Evolutionary conservation across 1,139 yeast species (phyloP).

Genomic region (Protomyces gravidus): DNA sequence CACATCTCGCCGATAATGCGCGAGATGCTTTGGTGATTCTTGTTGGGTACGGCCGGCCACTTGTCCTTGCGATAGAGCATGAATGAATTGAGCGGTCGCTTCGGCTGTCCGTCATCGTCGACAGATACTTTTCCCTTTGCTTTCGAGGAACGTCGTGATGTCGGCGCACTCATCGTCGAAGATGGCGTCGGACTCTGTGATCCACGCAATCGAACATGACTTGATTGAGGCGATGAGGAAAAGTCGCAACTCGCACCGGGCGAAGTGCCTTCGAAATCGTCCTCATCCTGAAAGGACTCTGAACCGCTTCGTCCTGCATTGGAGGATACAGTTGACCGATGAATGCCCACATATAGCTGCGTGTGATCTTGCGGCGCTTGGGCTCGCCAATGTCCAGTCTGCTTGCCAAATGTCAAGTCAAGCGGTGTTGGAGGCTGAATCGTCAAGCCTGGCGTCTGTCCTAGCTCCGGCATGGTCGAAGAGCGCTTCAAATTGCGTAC

Average conservation of each 20-base stretch:
- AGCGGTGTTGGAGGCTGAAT: not conserved
- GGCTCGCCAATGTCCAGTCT: not conserved
- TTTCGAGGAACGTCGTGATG: not conserved
- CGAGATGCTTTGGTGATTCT: constrained; percentile 45
- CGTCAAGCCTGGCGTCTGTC: not conserved
- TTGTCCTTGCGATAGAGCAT: constrained; percentile 46
- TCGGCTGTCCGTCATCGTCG: constrained; percentile 36
- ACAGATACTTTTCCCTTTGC: not conserved
- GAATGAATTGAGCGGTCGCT: constrained; percentile 51
- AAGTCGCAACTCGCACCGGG: not conserved
- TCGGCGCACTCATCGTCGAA: not conserved
- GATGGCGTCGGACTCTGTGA: not conserved
- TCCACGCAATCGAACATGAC: not conserved
- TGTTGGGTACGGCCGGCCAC: constrained; percentile 36
- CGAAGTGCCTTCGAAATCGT: not conserved
- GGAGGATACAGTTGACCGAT: not conserved
- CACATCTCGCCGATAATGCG: constrained; percentile 49
- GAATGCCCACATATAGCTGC: not conserved
- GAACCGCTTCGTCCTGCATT: not conserved
- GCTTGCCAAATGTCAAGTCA: not conserved
- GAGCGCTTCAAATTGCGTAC: not conserved
- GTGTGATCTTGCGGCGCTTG: not conserved
- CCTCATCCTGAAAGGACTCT: not conserved
- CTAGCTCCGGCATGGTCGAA: not conserved
- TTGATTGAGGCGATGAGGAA: not conserved